A percentile compares a stretch with the other conserved stretches of the same genome.
Evolutionary conservation across 768 basidiomycete genomes (phyloP).

Genomic region (Boletus speciosus): DNA sequence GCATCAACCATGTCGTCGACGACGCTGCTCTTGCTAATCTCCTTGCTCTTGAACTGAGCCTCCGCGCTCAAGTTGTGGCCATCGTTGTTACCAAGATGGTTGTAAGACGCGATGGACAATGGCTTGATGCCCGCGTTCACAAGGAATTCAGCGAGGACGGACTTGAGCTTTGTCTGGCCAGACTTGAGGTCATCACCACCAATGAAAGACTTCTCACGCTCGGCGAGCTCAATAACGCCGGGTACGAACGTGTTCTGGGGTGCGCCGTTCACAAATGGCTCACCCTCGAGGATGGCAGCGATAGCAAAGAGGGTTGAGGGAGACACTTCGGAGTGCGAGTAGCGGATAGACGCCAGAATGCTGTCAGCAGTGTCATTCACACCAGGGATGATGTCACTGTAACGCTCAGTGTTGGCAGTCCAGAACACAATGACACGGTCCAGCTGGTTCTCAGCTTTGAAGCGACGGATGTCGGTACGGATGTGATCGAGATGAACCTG

Average conservation of each 20-base stretch:
- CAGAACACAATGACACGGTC: constrained; percentile 94
- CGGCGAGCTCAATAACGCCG: constrained; percentile 89
- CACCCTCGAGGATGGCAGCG: constrained; percentile 90
- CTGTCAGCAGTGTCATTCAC: constrained; percentile 93
- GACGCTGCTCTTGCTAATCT: constrained; percentile 95
- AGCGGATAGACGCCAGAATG: constrained; percentile 75
- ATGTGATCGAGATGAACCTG: constrained; percentile 88
- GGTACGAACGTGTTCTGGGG: constrained; percentile 99
- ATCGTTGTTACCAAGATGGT: constrained; percentile 98
- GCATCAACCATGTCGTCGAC: constrained; percentile 98
- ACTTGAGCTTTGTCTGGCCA: constrained; percentile 97
- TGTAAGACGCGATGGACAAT: constrained; percentile 94
- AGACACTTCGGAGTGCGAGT: constrained; percentile 89
- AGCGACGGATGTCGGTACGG: constrained; percentile 88
- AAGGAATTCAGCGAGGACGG: constrained; percentile 95
- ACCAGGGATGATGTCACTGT: constrained; percentile 90
- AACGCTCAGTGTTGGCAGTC: constrained; percentile 99
- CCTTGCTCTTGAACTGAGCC: constrained; percentile 95
- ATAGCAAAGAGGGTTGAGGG: constrained; percentile 96
- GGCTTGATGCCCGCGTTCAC: constrained; percentile 99
- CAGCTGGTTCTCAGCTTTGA: constrained; percentile 79
- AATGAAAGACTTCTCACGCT: constrained; percentile 86
- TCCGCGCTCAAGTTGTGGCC: constrained; percentile 89
- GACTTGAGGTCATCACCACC: constrained; percentile 98
- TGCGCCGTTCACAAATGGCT: constrained; percentile 95